These are phyloP conservation scores for Planoprotostelium fungivorum DNA, from an alignment of 78 protist genomes.

Conservation along the genomic window DNA sequence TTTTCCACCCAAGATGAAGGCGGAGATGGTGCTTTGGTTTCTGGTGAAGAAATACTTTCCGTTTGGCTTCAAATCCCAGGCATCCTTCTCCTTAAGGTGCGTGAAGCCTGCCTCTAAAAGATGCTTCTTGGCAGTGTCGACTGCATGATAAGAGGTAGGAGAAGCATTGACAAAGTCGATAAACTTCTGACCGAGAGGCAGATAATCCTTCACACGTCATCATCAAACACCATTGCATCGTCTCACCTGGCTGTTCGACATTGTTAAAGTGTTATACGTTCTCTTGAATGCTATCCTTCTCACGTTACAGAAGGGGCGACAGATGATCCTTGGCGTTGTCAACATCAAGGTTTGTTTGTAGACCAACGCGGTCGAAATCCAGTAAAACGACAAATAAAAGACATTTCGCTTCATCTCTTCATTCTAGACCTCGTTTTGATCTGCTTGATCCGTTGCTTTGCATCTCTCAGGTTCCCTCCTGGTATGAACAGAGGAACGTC, in stretches of 20 bases:
- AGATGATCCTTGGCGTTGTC: too few relatives aligned
- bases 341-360: too few relatives aligned
- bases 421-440: background rate
- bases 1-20: constrained; percentile 87
- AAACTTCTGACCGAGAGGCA: constrained; percentile 38
- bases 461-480: background rate
- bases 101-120: constrained; percentile 40
- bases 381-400: too few relatives aligned
- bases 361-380: too few relatives aligned
- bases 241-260: too few relatives aligned
- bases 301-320: too few relatives aligned
- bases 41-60: constrained; percentile 87
- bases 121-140: constrained; percentile 10
- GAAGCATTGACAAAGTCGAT: constrained; percentile 32
- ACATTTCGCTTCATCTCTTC: too few relatives aligned
- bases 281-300: too few relatives aligned
- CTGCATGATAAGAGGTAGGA: constrained; percentile 74
- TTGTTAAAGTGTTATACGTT: too few relatives aligned
- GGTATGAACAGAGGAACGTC: background rate
- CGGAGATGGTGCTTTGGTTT: constrained; percentile 79
- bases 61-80: constrained; percentile 48
- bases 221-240: too few relatives aligned
- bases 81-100: constrained; percentile 52
- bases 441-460: background rate
- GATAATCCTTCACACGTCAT: too few relatives aligned